Evolutionary conservation across 306 rosid species (phyloP), one percentile per base, ranked within the genome.

Genomic region (Argentina anserina): DNA sequence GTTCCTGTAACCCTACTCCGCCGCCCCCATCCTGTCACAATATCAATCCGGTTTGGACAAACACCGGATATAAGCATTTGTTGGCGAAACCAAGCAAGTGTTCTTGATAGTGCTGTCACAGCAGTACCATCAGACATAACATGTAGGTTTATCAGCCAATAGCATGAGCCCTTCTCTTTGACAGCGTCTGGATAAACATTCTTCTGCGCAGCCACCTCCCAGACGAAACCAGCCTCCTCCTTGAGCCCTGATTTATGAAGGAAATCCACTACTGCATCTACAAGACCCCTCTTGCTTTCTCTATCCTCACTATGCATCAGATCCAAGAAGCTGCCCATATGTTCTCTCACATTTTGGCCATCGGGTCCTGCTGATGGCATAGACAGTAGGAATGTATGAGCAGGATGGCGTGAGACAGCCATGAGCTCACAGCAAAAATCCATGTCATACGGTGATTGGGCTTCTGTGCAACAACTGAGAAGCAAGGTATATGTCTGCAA

Each of bases 61-160:
- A 84, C 78, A 45, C 97, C 98, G 0, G 89, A 89, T 28, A 71
- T 7, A 33, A 93, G 89, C 96, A 93, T 87, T 78, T 93, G 86
- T 33, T 43, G 87, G 45, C 97, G 97, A 72, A 93, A 89, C 87
- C 90, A 82, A 67, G 98, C 97, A 55, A 93, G 96, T 33, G 97
- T 93, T 80, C 98, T 81, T 37, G 96, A 87, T 67, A 93, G 81
- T 2, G 98, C 97, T 45, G 88, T 93, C 45, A 93, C 90, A 8
- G 98, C 98, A 11, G 98, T 93, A 59, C 98, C 97, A 55, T 93
- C 97, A 0, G 98, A 93, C 98, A 93, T 93, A 20, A 90, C 96
- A 82, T 93, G 98, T 64, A 93, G 90, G 81, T 93, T 93, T 75
- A 93, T 93, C 41, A 93, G 98, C 98, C 98, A 93, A 60, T 87